Evolutionary conservation across 129 eudicot genomes (phyloP).

Genomic region (Cynara cardunculus): DNA sequence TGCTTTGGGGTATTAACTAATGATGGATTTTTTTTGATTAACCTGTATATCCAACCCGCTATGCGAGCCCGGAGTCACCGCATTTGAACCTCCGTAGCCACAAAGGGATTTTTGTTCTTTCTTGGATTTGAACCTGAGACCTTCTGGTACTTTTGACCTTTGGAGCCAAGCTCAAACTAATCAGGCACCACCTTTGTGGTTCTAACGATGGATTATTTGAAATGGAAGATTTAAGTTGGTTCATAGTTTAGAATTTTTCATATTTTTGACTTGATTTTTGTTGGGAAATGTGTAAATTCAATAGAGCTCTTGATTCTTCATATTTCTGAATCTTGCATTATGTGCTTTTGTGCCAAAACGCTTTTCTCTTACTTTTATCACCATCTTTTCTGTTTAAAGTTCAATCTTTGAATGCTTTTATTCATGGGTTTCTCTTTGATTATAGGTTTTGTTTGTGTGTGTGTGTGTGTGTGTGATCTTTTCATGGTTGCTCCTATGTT

Average conservation of each 20-base stretch:
- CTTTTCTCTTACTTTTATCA: conserved; percentile 4
- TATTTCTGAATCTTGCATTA: neutral
- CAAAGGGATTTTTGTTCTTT: too few relatives aligned
- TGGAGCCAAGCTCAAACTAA: too few relatives aligned
- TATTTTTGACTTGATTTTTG: conserved; percentile 9
- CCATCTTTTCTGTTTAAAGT: conserved; percentile 9
- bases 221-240: too few relatives aligned
- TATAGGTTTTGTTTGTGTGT: neutral
- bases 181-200: too few relatives aligned
- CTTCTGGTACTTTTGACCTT: too few relatives aligned
- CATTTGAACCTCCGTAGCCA: too few relatives aligned
- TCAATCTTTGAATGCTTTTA: neutral
- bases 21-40: too few relatives aligned
- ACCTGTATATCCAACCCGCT: too few relatives aligned
- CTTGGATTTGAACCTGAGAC: too few relatives aligned
- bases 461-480: neutral
- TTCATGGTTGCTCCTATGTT: neutral
- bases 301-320: neutral
- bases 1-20: too few relatives aligned
- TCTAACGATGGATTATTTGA: too few relatives aligned
- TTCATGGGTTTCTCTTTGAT: neutral
- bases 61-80: too few relatives aligned
- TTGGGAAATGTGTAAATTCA: conserved; percentile 16
- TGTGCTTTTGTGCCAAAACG: neutral
- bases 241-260: neutral